Evolutionary conservation across 345 rosid species (phyloP), one percentile per base, ranked within the genome.

Genomic region (Syzygium aqueum): DNA sequence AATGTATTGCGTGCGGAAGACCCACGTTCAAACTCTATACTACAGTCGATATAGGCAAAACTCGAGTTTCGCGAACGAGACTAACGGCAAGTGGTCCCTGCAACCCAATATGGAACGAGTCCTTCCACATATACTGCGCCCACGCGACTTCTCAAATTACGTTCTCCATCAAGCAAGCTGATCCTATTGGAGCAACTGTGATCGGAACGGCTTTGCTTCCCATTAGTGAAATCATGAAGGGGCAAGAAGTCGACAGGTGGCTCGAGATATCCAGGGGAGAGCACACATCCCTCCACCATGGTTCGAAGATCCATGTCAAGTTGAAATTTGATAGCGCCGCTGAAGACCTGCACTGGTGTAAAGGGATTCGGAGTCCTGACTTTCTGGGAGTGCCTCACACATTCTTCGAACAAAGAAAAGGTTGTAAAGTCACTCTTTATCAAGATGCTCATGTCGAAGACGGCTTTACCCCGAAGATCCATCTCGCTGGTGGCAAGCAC

Each of bases 381-480:
- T 93, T 92, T 85, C 87, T 89, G 2, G 95, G 95, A 49, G 95
- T 94, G 37, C 94, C 94, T 11, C 85, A 87, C 90, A 93, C 93
- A 51, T 93, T 90, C 86, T 92, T 92, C 54, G 51, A 88, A 30
- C 95, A 91, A 73, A 87, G 92, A 89, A 87, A 86, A 46, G 93
- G 92, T 40, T 93, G 95, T 87, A 88, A 86, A 57, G 91, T 94
- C 86, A 85, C 92, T 30, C 94, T 94, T 43, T 94, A 93, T 91
- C 94, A 94, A 56, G 95, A 94, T 89, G 92, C 92, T 91, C 95
- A 94, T 87, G 88, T 91, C 23, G 89, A 92, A 2, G 91, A 91
- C 13, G 61, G 87, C 33, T 91, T 89, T 54, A 65, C 52, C 50
- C 93, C 90, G 2, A 88, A 86, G n/a, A 89, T 91, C 88, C 65